Conservation (phyloP, 106 monocot species). For the Xerophyta viscosa region DNA sequence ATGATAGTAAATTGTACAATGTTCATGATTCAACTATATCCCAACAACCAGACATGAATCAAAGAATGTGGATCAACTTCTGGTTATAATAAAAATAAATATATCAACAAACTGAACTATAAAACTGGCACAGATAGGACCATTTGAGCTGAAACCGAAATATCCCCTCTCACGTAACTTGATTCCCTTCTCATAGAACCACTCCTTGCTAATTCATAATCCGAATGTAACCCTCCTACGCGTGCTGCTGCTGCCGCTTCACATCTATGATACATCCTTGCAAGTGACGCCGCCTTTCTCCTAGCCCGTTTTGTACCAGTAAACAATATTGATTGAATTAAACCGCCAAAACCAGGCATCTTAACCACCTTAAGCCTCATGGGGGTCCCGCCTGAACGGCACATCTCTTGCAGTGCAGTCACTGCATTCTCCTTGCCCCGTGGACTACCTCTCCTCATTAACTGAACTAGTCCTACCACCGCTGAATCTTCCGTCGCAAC, state of each 20-base stretch:
- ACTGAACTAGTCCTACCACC: slow-evolving; percentile 24
- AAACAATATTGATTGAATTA: slow-evolving; percentile 25
- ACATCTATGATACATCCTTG: slow-evolving; percentile 29
- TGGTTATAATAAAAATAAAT: background rate
- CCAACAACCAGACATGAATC: slow-evolving; percentile 1
- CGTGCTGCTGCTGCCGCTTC: background rate
- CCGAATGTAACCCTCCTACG: slow-evolving; percentile 7
- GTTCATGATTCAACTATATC: background rate
- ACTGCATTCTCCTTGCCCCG: slow-evolving; percentile 57
- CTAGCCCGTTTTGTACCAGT: slow-evolving; percentile 46
- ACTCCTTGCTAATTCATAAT: slow-evolving; percentile 14
- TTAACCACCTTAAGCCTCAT: slow-evolving; percentile 28
- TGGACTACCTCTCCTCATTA: slow-evolving; percentile 54
- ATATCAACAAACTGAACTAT: slow-evolving; percentile 4
- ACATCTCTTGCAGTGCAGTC: slow-evolving; percentile 53
- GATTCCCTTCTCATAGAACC: slow-evolving; percentile 9
- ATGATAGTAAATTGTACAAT: too few species aligned
- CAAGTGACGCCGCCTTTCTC: slow-evolving; percentile 38
- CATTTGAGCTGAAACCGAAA: slow-evolving; percentile 13
- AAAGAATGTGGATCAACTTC: slow-evolving; percentile 1
- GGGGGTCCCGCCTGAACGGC: slow-evolving; percentile 22
- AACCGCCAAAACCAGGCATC: slow-evolving; percentile 21
- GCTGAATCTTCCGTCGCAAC: slow-evolving; percentile 17
- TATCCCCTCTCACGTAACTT: slow-evolving; percentile 18
- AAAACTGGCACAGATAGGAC: slow-evolving; percentile 29